phyloP scores from a whole-genome alignment of 257 asterid species.

The Salvia rosmarinus region DNA sequence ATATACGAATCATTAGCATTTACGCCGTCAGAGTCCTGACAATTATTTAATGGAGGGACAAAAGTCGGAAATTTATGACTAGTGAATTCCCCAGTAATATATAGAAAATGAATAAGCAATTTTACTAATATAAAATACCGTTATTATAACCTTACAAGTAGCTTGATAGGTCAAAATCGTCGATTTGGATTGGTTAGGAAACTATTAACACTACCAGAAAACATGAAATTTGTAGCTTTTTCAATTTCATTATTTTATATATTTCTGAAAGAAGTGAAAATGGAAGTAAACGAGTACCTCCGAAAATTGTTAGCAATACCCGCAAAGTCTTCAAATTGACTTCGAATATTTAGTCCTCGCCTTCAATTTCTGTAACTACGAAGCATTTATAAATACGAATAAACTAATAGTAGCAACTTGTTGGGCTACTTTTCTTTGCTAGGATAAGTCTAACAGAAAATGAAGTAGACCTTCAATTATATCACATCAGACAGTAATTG shows the following conservation, averaged over 20 bases:
- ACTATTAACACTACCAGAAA: background rate
- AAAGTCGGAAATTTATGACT: background rate
- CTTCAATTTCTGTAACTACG: background rate
- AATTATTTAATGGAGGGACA: background rate
- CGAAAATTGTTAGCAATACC: too few species aligned
- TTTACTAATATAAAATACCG: too few species aligned
- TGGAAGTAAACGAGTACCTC: background rate
- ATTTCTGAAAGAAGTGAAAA: background rate
- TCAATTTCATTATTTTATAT: background rate
- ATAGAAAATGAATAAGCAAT: too few species aligned
- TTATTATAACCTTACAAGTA: background rate
- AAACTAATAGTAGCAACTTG: too few species aligned
- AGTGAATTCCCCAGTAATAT: background rate
- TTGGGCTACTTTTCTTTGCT: background rate
- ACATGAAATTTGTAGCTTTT: background rate
- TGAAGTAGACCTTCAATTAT: background rate
- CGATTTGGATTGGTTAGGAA: background rate
- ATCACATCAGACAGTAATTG: slow-evolving; percentile 1
- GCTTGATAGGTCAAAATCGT: background rate
- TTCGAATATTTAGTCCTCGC: background rate
- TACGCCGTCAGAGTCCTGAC: background rate
- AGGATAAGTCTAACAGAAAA: slow-evolving; percentile 1
- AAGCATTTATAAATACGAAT: too few species aligned
- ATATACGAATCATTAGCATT: background rate
- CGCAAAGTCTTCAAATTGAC: slow-evolving; percentile 16